These are phyloP conservation scores for Peronospora belbahrii DNA, from an alignment of 352 stramenopile genomes.

Conservation along the genomic window DNA sequence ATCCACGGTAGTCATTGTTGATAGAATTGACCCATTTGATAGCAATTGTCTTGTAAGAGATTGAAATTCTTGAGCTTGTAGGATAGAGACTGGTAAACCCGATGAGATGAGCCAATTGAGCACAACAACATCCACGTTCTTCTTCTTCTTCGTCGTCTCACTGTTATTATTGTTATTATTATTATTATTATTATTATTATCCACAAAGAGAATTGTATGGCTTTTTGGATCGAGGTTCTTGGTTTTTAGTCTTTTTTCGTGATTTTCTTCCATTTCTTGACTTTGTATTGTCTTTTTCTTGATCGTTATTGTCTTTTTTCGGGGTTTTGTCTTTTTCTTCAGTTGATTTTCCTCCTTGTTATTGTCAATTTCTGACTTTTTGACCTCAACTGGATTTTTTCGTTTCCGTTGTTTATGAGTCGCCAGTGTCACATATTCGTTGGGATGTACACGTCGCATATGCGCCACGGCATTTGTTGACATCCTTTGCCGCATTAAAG, in stretches of 20 bases:
- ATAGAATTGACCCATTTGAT: not conserved
- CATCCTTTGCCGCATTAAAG: slow-evolving; percentile 33
- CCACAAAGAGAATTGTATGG: too few species aligned
- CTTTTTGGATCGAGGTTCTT: too few species aligned
- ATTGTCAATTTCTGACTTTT: not conserved
- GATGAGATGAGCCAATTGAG: slow-evolving; percentile 34
- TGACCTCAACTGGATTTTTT: not conserved
- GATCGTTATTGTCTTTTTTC: not conserved
- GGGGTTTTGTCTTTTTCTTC: slow-evolving; percentile 17
- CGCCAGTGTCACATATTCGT: slow-evolving; percentile 14
- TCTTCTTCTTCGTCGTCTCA: too few species aligned
- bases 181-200: too few species aligned
- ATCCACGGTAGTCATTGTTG: slow-evolving; percentile 3
- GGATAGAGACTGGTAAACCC: slow-evolving; percentile 9
- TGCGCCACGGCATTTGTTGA: slow-evolving; percentile 33
- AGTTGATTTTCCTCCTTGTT: not conserved
- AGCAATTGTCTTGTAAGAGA: slow-evolving; percentile 12
- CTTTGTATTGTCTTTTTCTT: slow-evolving; percentile 8
- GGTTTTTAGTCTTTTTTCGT: not conserved
- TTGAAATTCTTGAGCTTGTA: slow-evolving; percentile 16
- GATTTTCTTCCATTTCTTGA: not conserved
- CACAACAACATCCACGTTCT: too few species aligned
- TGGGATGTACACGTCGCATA: slow-evolving; percentile 25
- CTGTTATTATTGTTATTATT: too few species aligned
- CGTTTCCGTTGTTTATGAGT: slow-evolving; percentile 21